Conservation (phyloP, 139 green algal species). For the Mesotaenium endlicherianum region DNA sequence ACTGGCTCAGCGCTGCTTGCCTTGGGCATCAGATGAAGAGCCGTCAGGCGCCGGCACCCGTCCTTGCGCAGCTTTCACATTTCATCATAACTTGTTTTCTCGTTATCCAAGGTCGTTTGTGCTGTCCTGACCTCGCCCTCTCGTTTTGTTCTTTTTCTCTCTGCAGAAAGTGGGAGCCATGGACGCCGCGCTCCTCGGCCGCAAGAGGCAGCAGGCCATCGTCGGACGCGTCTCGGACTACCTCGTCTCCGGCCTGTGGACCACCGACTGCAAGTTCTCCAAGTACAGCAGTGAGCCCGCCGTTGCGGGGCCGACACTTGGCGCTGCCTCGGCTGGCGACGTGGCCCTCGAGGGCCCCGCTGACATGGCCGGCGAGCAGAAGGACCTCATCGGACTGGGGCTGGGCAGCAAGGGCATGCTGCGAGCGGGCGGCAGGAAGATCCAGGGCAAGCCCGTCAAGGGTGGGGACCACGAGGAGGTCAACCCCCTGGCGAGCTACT, state of each 20-base stretch:
- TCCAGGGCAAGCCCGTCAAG: neutral
- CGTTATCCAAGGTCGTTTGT: too few species aligned
- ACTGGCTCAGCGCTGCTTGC: too few species aligned
- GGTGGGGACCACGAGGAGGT: neutral
- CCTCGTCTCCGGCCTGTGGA: neutral
- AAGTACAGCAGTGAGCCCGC: neutral
- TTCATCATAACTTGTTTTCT: too few species aligned
- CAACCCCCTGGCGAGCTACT: neutral
- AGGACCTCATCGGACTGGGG: neutral
- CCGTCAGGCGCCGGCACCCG: too few species aligned
- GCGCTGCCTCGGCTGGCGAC: too few species aligned
- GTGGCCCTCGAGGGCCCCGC: neutral
- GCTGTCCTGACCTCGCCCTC: too few species aligned
- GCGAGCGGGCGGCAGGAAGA: neutral
- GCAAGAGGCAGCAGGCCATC: neutral
- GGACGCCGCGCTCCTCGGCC: neutral
- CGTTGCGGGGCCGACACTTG: too few species aligned
- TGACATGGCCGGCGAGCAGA: neutral
- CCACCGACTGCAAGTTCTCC: slow-evolving; percentile 10
- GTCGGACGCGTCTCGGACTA: slow-evolving; percentile 17
- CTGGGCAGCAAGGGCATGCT: neutral
- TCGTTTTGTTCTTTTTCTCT: too few species aligned
- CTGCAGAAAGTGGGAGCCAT: neutral
- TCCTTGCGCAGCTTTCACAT: too few species aligned
- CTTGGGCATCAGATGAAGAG: too few species aligned